A percentile compares a stretch with the other conserved stretches of the same genome.
Conservation (phyloP, 2,329 filamentous ascomycete species). For the Cordyceps farinosa region DNA sequence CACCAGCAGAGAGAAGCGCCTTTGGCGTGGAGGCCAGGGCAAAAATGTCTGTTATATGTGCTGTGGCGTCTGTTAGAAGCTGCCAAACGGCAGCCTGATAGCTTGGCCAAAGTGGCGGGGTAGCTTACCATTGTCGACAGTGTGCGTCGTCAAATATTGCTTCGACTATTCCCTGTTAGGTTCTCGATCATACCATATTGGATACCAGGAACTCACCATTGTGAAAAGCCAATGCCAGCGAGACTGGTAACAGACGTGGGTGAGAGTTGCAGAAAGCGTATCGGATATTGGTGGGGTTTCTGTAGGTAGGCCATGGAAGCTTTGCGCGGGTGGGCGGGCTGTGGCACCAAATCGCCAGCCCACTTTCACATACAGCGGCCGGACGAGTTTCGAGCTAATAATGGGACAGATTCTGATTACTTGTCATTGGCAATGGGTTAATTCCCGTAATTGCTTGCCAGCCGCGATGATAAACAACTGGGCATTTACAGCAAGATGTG, state of each 20-base stretch:
- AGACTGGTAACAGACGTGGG: conserved; percentile 4
- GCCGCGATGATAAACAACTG: too few species aligned
- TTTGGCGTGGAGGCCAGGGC: conserved; percentile 71
- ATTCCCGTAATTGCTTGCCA: too few species aligned
- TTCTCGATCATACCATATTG: background rate
- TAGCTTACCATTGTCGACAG: conserved; percentile 72
- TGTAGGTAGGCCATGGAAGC: background rate
- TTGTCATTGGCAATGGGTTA: too few species aligned
- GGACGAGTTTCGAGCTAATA: background rate
- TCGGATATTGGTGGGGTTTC: conserved; percentile 14
- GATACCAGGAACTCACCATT: conserved; percentile 3
- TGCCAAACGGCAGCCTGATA: conserved; percentile 17
- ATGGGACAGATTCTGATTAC: too few species aligned
- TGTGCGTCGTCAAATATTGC: conserved; percentile 93
- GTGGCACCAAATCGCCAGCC: conserved; percentile 10
- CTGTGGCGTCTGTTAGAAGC: conserved; percentile 41
- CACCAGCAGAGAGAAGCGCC: conserved; percentile 77
- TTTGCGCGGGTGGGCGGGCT: background rate
- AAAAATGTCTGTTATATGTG: conserved; percentile 82
- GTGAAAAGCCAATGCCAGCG: background rate
- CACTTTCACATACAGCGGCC: background rate
- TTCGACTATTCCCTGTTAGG: conserved; percentile 65
- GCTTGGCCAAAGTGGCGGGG: conserved; percentile 29
- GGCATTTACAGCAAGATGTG: too few species aligned
- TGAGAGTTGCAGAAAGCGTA: conserved; percentile 14